Evolutionary conservation across 1,139 yeast genomes (phyloP), one percentile per base, ranked within the genome.

Genomic region (Meyerozyma sp.): DNA sequence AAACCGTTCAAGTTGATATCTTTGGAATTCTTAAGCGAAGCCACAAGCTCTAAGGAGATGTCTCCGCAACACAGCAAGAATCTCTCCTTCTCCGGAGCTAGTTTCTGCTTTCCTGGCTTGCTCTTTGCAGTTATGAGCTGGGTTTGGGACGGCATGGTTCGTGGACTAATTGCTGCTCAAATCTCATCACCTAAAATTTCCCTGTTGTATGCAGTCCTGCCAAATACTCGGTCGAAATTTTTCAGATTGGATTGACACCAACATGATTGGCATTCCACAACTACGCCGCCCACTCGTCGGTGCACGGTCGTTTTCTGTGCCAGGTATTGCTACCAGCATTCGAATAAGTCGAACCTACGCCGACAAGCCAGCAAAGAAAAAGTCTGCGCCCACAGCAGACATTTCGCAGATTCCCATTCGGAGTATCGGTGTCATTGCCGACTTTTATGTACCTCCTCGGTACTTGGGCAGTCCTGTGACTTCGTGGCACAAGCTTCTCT

Each of bases 61-160:
- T 91, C 98, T 13, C 95, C 87, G 65, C 97, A 90, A 61, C 96
- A 88, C 61, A 87, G 93, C 40, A 93, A 67, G 58, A 93, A 93
- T 48, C 98, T 75, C 68, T 93, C 98, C 66, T 87, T 90, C 62
- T 91, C 98, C 1, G 93, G 90, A 10, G 87, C 84, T 40, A 79
- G 67, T 55, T 82, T 82, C 50, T 75, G 83, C 59, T 79, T 80
- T 5, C 66, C 65, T 13, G 56, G 52, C 44, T 59, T 59, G 26
- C 37, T 21, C 11, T 21, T 34, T 4, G 37, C 37, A 3, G 37
- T 34, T 8, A 34, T 21, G 8, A 34, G 14, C 16, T 34, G 26
- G 14, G 37, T 34, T 13, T 34, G 37, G 4, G 37, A 34, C 2
- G 37, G 37, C 37, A 34, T 34, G 14, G n/a, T 20, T n/a, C 23